Base-by-base conservation (phyloP, 495 filamentous ascomycete species). In the Xeromyces bisporus region DNA sequence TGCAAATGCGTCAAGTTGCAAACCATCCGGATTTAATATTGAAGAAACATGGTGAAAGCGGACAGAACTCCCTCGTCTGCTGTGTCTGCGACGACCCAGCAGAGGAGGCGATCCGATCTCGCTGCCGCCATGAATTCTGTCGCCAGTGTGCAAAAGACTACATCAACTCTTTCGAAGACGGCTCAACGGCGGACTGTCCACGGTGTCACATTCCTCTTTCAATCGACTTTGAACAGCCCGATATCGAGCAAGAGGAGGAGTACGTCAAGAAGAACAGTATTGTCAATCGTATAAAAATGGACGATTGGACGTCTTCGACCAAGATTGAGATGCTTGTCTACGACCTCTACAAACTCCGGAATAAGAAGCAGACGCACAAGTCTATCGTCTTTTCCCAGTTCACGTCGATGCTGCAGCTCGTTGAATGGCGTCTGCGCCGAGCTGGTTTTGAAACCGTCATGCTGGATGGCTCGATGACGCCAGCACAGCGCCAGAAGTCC, bases 361-460 rank as follows among this genome's bases (percentile, higher is more conserved):
- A 72, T 31, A 80, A 86, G 53, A 92, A 92, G 41, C 76, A 83
- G 27, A 91, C 85, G 0, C 75, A 80, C 42, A 97, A 97, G 55
- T 89, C 80, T 2, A 79, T 79, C 23, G 72, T 79, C 13, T 79
- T 79, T 49, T 74, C 69, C 8, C 74, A 79, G 36, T 79, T 79
- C 42, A 79, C 74, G 0, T 73, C 68, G 1, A 79, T 79, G 74
- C 48, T 79, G 31, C 74, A 79, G 50, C 57, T 79, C 12, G 80
- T 97, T 20, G 87, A 94, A 55, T 97, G 89, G 89, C 79, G 89
- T 20, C 71, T 97, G 32, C 78, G 81, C 15, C 76, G 86, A 34
- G 89, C 87, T 2, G 89, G 89, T 2, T 93, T 97, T 55, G 92
- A 86, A 18, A 94, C 87, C 0, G 89, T 93, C 39, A 94, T 94